phyloP scores from a whole-genome alignment of 1,284 basidiomycete genomes.

The Fistulina hepatica region DNA sequence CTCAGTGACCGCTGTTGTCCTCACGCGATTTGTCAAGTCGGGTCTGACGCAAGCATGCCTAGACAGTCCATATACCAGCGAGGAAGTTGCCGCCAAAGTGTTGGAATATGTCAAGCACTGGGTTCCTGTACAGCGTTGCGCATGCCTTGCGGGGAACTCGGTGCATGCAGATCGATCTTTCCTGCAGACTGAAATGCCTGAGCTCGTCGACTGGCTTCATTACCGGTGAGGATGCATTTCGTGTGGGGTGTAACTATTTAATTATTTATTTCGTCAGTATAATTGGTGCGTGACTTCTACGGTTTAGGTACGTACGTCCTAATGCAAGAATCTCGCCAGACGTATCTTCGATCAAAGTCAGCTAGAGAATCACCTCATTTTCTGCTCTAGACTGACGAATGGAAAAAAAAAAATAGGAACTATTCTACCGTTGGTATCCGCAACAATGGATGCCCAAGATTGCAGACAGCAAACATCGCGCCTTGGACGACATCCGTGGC shows the following conservation, averaged over 20 bases:
- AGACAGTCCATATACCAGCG: slow-evolving; percentile 43
- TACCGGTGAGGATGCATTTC: slow-evolving; percentile 44
- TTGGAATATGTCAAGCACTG: slow-evolving; percentile 64
- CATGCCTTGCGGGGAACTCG: slow-evolving; percentile 70
- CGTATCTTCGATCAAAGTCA: slow-evolving; percentile 71
- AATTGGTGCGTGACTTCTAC: slow-evolving; percentile 36
- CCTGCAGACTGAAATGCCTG: slow-evolving; percentile 65
- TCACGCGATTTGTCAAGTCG: slow-evolving; percentile 34
- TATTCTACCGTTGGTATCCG: slow-evolving; percentile 66
- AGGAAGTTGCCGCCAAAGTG: slow-evolving; percentile 46
- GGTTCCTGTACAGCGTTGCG: slow-evolving; percentile 50
- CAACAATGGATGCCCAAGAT: slow-evolving; percentile 21
- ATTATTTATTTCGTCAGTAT: slow-evolving; percentile 30
- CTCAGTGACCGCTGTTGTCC: neutral
- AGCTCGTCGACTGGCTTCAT: slow-evolving; percentile 63
- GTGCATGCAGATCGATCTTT: slow-evolving; percentile 73
- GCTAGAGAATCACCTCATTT: neutral
- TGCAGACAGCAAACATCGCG: slow-evolving; percentile 41
- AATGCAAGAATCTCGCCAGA: slow-evolving; percentile 32
- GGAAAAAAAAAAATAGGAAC: slow-evolving; percentile 36
- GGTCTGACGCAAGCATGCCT: slow-evolving; percentile 64
- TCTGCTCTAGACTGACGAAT: neutral
- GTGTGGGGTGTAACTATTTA: slow-evolving; percentile 6
- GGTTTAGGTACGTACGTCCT: slow-evolving; percentile 2
- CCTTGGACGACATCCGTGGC: slow-evolving; percentile 63